Evolutionary conservation across 2,329 filamentous ascomycete species (phyloP), one percentile per base, ranked within the genome.

Genomic region (Lasiodiplodia sp.): DNA sequence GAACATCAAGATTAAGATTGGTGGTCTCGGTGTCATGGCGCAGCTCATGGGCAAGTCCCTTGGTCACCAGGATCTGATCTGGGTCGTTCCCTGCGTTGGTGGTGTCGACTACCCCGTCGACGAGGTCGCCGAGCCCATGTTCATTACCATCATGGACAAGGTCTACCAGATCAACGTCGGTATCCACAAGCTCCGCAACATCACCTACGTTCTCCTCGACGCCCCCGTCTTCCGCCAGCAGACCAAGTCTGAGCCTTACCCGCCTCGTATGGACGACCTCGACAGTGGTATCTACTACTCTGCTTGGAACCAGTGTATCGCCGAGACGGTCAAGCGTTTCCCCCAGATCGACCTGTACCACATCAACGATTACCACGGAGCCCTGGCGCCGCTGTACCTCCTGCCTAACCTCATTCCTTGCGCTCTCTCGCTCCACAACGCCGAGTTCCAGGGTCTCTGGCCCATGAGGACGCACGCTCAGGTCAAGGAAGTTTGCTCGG

Each of bases 1-100:
- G 87, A 83, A 79, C 4, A 89, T 91, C 79, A 91, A 90, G 78
- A 88, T 91, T 79, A 91, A 91, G 79, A 91, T 91, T 57, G 89
- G 89, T 69, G 89, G 89, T 70, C 82, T 91, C 4, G 89, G 89
- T 76, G 89, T 91, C 70, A 91, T 91, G 89, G 88, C 89, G 40
- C 87, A 89, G 72, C 80, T 91, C 2, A 91, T 91, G 89, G 87
- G 87, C 21, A 89, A 89, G 74, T 86, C 88, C 65, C 83, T 91
- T 12, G 82, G 85, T 3, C 88, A 91, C 71, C 86, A 90, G 72
- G 86, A 91, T 74, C 81, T 91, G 0, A 86, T 91, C 70, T 91
- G 81, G 81, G 81, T 82, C 16, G 80, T 82, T 21, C 81, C 80
- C 40, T 82, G 80, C 72, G 88, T 90, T 12, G 60, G 88, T 37